Evolutionary conservation across 148 eudicot species (phyloP).

Genomic region (Talinum fruticosum): DNA sequence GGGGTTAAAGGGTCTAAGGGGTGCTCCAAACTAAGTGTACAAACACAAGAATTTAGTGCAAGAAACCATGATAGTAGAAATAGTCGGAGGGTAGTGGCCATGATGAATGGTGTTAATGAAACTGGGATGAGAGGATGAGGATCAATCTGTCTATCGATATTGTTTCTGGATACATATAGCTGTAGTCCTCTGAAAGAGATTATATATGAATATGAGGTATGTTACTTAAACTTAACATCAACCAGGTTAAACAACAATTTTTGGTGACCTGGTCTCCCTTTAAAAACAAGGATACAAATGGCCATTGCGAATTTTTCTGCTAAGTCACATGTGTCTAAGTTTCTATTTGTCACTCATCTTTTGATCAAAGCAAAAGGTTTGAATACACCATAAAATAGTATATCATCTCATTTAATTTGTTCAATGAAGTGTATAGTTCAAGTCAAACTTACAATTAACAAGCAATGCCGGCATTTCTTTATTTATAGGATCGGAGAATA

Average conservation of each 20-base stretch:
- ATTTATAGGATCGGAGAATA: too few relatives aligned
- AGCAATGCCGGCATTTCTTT: too few relatives aligned
- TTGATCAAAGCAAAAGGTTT: constrained; percentile 19
- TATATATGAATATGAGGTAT: background rate
- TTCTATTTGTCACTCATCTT: constrained; percentile 23
- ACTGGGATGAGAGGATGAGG: background rate
- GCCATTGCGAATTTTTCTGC: constrained; percentile 3
- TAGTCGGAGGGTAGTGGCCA: background rate
- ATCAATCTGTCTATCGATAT: background rate
- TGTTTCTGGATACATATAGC: too few relatives aligned
- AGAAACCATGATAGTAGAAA: background rate
- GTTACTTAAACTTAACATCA: background rate
- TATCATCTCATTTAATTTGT: too few relatives aligned
- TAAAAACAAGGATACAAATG: constrained; percentile 10
- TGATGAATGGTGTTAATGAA: background rate
- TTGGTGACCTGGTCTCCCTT: constrained; percentile 13
- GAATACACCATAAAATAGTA: too few relatives aligned
- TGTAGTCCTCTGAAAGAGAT: background rate
- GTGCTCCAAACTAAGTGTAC: constrained; percentile 30
- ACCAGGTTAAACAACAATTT: background rate
- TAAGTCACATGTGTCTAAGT: constrained; percentile 20
- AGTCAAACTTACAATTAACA: too few relatives aligned
- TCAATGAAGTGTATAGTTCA: too few relatives aligned
- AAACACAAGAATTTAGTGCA: constrained; percentile 1
- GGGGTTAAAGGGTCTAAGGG: constrained; percentile 78